A percentile compares a stretch with the other conserved stretches of the same genome.
Evolutionary conservation across 331 rosid species (phyloP).

Genomic region (Quercus lobata): DNA sequence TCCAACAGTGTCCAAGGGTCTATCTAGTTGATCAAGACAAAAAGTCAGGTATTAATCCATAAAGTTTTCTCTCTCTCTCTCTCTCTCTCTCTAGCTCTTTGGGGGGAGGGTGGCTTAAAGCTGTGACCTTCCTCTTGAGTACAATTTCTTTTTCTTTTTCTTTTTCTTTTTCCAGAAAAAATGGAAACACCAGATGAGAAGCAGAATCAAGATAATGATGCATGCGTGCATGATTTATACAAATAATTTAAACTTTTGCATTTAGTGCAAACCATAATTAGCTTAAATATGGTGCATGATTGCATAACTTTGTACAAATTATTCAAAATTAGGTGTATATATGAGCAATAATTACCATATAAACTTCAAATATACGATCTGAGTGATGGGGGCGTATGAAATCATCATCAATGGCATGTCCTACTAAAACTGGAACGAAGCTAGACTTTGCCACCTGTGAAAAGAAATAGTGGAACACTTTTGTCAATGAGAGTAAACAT

Average conservation of each 20-base stretch:
- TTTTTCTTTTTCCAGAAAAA: not conserved
- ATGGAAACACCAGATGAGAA: not conserved
- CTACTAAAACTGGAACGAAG: conserved; percentile 77
- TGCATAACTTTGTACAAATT: not conserved
- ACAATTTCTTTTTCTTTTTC: not conserved
- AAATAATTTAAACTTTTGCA: not conserved
- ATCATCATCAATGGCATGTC: conserved; percentile 95
- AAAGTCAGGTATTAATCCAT: too few relatives aligned
- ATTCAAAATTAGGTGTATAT: not conserved
- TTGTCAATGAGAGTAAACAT: conserved; percentile 8
- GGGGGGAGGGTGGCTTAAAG: not conserved
- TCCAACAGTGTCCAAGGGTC: not conserved
- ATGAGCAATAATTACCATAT: conserved; percentile 55
- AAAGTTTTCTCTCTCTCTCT: too few relatives aligned
- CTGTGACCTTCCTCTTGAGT: not conserved
- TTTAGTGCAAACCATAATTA: not conserved
- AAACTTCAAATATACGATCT: conserved; percentile 75
- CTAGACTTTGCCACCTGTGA: conserved; percentile 83
- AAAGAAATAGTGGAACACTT: conserved; percentile 13
- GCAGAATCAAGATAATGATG: not conserved
- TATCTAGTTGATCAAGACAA: not conserved
- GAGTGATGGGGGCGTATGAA: conserved; percentile 93
- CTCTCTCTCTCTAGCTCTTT: too few relatives aligned
- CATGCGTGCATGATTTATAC: not conserved
- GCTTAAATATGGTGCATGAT: not conserved